Percentiles rank a stretch among this genome's conserved stretches.
phyloP scores from a whole-genome alignment of 345 rosid genomes.

The Camelina laxa region DNA sequence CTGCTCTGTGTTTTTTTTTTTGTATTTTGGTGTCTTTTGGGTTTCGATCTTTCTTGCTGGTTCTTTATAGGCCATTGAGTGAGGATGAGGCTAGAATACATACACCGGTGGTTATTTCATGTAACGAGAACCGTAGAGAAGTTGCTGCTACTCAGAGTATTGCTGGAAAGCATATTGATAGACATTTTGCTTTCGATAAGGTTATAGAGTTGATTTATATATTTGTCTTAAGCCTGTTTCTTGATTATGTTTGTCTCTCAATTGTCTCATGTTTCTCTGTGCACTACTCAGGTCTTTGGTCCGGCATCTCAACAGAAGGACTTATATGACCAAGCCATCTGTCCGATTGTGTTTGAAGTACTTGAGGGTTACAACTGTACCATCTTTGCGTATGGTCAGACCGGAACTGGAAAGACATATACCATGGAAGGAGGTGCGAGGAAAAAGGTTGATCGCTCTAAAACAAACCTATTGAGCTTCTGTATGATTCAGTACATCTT shows the following conservation, averaged over 20 bases:
- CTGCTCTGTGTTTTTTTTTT: neutral
- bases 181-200: conserved; percentile 94
- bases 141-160: conserved; percentile 85
- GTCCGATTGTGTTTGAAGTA: conserved; percentile 93
- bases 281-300: conserved; percentile 76
- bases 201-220: conserved; percentile 41
- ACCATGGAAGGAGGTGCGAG: conserved; percentile 99
- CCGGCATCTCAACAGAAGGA: conserved; percentile 88
- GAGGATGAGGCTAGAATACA: conserved; percentile 78
- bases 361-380: conserved; percentile 99
- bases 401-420: conserved; percentile 98
- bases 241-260: neutral
- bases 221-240: conserved; percentile 2
- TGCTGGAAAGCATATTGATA: conserved; percentile 95
- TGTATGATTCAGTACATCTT: conserved; percentile 10
- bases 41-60: conserved; percentile 20
- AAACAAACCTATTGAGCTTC: neutral
- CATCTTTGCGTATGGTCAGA: conserved; percentile 98
- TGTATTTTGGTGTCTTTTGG: conserved; percentile 11
- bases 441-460: conserved; percentile 65
- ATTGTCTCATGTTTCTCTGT: neutral
- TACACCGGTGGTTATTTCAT: conserved; percentile 89
- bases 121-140: conserved; percentile 86
- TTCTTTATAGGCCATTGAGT: conserved; percentile 70
- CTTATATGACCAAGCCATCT: conserved; percentile 81